phyloP scores from a whole-genome alignment of 257 asterid species.

The Anisodus acutangulus region DNA sequence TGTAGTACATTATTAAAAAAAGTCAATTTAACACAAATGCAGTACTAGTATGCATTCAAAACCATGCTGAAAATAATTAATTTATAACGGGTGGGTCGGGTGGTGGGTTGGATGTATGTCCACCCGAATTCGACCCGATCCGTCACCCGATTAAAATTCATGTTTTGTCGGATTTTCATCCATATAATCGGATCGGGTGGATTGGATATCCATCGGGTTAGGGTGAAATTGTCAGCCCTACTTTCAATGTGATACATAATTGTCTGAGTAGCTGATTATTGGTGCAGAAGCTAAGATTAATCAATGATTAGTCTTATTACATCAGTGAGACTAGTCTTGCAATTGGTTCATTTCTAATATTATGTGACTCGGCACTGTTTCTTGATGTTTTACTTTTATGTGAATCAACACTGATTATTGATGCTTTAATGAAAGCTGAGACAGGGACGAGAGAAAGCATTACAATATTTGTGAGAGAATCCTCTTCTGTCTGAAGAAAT shows the following conservation, averaged over 20 bases:
- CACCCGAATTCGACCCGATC: too few species aligned
- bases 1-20: too few species aligned
- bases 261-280: neutral
- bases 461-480: constrained; percentile 83
- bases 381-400: constrained; percentile 15
- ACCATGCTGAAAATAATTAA: too few species aligned
- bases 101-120: too few species aligned
- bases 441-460: constrained; percentile 94
- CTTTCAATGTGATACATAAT: neutral
- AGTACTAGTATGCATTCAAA: too few species aligned
- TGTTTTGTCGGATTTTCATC: too few species aligned
- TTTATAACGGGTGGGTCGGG: too few species aligned
- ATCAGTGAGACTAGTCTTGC: constrained; percentile 2
- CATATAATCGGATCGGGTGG: too few species aligned
- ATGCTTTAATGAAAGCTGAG: constrained; percentile 65
- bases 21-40: too few species aligned
- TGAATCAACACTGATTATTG: constrained; percentile 9
- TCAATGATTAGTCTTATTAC: constrained; percentile 25
- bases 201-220: too few species aligned
- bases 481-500: constrained; percentile 73
- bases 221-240: too few species aligned
- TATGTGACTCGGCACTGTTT: constrained; percentile 24
- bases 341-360: constrained; percentile 12
- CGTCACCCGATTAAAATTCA: too few species aligned
- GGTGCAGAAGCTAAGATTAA: neutral